These are phyloP conservation scores for Carex myosuroides DNA, from an alignment of 176 grass and related monocot genomes.

Conservation along the genomic window DNA sequence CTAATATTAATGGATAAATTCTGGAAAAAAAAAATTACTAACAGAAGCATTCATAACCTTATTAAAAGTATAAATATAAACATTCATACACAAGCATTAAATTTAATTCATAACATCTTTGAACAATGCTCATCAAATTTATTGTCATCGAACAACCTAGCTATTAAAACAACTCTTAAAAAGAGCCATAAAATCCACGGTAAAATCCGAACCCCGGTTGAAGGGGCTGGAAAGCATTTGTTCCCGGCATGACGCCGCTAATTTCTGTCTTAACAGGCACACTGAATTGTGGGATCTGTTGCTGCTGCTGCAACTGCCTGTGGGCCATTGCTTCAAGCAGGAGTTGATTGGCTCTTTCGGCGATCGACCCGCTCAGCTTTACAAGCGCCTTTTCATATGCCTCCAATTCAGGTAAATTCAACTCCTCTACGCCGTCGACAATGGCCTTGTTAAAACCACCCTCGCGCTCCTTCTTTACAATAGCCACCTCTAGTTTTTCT, in stretches of 20 bases:
- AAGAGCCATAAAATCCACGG: background rate
- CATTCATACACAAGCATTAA: background rate
- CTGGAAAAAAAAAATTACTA: background rate
- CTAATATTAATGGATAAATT: background rate
- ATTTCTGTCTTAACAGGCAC: background rate
- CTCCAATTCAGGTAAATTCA: constrained; percentile 22
- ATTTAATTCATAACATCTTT: background rate
- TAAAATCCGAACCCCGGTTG: constrained; percentile 4
- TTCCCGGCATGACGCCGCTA: background rate
- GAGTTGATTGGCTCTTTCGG: constrained; percentile 23
- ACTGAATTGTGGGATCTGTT: background rate
- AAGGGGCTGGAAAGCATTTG: background rate
- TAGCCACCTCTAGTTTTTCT: constrained; percentile 27
- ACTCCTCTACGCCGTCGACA: constrained; percentile 17
- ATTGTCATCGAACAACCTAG: no score
- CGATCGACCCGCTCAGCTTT: constrained; percentile 20
- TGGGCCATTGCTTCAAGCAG: constrained; percentile 21
- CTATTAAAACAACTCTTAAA: background rate
- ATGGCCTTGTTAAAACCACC: constrained; percentile 21
- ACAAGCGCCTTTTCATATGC: constrained; percentile 21
- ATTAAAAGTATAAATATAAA: no score
- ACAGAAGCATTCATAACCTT: background rate
- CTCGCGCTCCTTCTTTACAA: constrained; percentile 13
- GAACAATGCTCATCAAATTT: no score
- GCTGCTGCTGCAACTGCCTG: constrained; percentile 17